Percentiles rank a stretch among this genome's conserved stretches.
phyloP scores from a whole-genome alignment of 257 asterid species.

The Jasminum sambac region DNA sequence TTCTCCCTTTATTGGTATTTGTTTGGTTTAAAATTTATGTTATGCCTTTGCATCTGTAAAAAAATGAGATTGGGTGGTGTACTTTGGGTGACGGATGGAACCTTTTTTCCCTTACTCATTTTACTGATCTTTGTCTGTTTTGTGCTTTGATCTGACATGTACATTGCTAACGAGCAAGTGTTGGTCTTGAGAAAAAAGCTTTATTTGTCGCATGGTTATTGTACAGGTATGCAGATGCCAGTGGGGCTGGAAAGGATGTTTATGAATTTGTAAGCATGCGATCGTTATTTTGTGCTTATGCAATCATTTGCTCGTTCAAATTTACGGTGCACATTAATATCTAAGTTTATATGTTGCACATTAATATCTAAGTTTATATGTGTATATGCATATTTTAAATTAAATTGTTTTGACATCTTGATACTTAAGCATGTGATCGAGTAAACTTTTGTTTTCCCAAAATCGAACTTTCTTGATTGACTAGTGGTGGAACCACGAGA shows the following conservation, averaged over 20 bases:
- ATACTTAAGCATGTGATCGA: background rate
- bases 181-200: background rate
- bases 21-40: conserved; percentile 16
- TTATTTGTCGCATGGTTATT: background rate
- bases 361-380: background rate
- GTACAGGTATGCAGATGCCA: conserved; percentile 45
- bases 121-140: too few species aligned
- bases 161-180: background rate
- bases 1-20: background rate
- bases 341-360: background rate
- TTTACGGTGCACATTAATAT: background rate
- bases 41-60: background rate
- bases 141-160: background rate
- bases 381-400: conserved; percentile 8
- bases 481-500: too few species aligned
- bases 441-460: too few species aligned
- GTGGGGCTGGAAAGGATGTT: conserved; percentile 52
- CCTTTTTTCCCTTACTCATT: conserved; percentile 9
- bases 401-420: background rate
- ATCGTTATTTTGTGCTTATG: background rate
- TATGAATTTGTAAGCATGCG: conserved; percentile 47
- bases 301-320: background rate
- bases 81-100: conserved; percentile 13
- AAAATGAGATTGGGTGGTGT: background rate
- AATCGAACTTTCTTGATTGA: too few species aligned